Evolutionary conservation across 2,329 filamentous ascomycete genomes (phyloP), one percentile per base, ranked within the genome.

Genomic region (Hymenoscyphus fraxineus): DNA sequence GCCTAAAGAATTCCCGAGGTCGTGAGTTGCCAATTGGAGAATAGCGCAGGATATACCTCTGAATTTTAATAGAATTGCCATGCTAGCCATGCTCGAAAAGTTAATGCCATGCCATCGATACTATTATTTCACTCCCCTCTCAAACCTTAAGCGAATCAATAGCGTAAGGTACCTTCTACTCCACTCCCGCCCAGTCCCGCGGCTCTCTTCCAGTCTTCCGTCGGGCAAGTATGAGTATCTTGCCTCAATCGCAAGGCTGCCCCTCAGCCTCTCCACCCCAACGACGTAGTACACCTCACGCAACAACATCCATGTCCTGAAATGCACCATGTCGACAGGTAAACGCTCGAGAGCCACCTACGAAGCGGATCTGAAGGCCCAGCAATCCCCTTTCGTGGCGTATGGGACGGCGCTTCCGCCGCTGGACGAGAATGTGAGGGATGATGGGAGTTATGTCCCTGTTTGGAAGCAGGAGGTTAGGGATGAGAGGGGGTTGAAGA

Each of bases 381-480:
- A 86, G 65, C 84, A 89, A 74, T 88, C 91, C 15, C 89, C 91
- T 0, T 96, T 87, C 77, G 90, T 89, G 63, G 75, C 89, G 64
- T 96, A 90, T 76, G 95, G 95, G 74, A 97, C 92, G 2, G 88
- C 93, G 9, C 83, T 99, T 16, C 93, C 93, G 0, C 86, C 91
- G 3, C 80, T 87, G 66, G 92, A 96, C 73, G 83, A 89, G 59
- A 85, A 92, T 22, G 82, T 85, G 44, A 88, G 92, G 72, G 93
- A 98, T 76, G 92, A 97, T 80, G 94, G 93, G 67, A 92, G 91
- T 51, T 98, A 93, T 75, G 86, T 97, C 16, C 95, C 95, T 0
- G 79, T 97, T n/a, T 98, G 95, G 93, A 97, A 98, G 80, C 95
- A 99, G 81, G 94, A 97, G 75, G 93, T 96, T 76, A 91, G 90